These are phyloP conservation scores for Pleurozium schreberi DNA, from an alignment of 225 moss, liverwort and hornwort species.

Conservation along the genomic window DNA sequence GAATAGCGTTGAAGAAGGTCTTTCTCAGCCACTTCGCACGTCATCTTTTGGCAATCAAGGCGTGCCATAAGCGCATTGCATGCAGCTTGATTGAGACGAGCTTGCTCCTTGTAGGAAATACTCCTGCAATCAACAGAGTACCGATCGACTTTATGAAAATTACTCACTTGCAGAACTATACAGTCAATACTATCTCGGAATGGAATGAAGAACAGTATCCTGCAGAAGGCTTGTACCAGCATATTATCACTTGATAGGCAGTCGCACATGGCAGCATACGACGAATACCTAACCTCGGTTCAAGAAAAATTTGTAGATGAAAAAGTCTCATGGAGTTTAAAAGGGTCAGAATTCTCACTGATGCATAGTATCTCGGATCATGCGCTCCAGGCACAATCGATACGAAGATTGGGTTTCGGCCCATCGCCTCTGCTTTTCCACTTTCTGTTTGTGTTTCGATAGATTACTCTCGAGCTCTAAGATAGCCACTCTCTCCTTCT, in stretches of 20 bases:
- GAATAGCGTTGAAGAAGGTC: conserved; percentile 57
- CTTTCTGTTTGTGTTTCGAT: conserved; percentile 47
- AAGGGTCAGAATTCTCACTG: conserved; percentile 16
- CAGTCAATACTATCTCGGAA: not conserved
- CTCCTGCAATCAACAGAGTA: conserved; percentile 18
- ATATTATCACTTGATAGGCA: not conserved
- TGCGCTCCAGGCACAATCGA: conserved; percentile 40
- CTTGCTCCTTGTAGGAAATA: conserved; percentile 62
- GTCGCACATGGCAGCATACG: not conserved
- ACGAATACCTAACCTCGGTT: not conserved
- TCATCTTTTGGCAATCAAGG: conserved; percentile 63
- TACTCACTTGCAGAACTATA: not conserved
- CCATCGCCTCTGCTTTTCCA: conserved; percentile 49
- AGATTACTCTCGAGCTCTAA: conserved; percentile 34
- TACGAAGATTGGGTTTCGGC: conserved; percentile 45
- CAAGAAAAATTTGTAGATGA: not conserved
- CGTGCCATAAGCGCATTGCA: conserved; percentile 64
- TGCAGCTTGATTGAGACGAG: conserved; percentile 65
- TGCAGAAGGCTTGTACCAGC: not conserved
- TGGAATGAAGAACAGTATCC: not conserved
- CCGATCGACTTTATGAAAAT: not conserved
- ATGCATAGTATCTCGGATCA: conserved; percentile 49
- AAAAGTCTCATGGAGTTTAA: not conserved
- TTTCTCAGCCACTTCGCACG: conserved; percentile 58
- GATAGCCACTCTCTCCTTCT: conserved; percentile 18